Conservation (phyloP, 768 basidiomycete genomes). For the Cystofilobasidium ferigula region DNA sequence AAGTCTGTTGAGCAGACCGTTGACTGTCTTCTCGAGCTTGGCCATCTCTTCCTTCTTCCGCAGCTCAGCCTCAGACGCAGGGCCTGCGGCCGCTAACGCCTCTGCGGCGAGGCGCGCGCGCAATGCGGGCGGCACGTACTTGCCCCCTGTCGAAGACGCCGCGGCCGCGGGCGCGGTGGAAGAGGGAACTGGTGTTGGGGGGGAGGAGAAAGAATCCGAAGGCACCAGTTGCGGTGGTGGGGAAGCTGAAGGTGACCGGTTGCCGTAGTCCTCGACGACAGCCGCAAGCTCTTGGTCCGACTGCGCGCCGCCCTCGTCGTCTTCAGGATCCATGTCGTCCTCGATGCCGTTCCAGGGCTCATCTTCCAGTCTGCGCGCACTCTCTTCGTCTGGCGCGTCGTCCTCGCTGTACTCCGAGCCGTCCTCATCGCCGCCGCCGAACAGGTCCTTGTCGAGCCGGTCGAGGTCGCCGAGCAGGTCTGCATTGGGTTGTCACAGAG, state of each 20-base stretch:
- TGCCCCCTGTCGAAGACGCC: not conserved
- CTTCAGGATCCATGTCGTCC: not conserved
- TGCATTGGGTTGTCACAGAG: not conserved
- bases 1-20: slow-evolving; percentile 87
- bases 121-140: slow-evolving; percentile 25
- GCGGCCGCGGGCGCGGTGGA: not conserved
- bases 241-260: not conserved
- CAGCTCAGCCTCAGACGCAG: slow-evolving; percentile 39
- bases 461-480: slow-evolving; percentile 25
- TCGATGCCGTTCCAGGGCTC: slow-evolving; percentile 4
- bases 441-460: slow-evolving; percentile 15
- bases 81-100: slow-evolving; percentile 22
- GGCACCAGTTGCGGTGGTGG: no score
- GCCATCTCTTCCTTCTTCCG: slow-evolving; percentile 40
- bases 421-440: slow-evolving; percentile 1
- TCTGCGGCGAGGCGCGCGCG: slow-evolving; percentile 16
- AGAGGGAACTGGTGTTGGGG: not conserved
- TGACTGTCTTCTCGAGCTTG: slow-evolving; percentile 63
- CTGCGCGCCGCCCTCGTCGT: not conserved
- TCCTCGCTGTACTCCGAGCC: not conserved
- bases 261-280: not conserved
- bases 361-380: not conserved
- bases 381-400: slow-evolving; percentile 5
- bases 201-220: not conserved
- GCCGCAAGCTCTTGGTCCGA: not conserved